phyloP scores from a whole-genome alignment of 176 grass and related monocot genomes.

The Phoenix roebelenii region DNA sequence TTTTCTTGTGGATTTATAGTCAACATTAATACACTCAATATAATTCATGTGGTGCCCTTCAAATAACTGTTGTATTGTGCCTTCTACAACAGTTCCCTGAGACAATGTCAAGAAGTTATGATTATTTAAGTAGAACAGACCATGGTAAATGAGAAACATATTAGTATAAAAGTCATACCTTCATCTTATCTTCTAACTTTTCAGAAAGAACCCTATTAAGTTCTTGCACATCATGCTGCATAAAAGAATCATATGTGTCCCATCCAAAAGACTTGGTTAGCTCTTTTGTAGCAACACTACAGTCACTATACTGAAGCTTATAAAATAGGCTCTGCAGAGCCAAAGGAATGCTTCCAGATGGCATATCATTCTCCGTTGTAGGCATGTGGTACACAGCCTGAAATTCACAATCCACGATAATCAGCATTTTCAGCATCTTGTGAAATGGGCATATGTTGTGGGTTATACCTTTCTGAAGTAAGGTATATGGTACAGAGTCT shows the following conservation, averaged over 20 bases:
- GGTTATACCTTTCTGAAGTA: constrained; percentile 19
- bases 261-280: constrained; percentile 16
- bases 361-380: constrained; percentile 18
- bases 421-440: not conserved
- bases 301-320: constrained; percentile 19
- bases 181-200: constrained; percentile 20
- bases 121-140: not conserved
- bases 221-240: constrained; percentile 20
- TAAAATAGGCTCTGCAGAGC: constrained; percentile 16
- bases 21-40: constrained; percentile 6
- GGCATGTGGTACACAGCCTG: constrained; percentile 22
- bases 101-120: not conserved
- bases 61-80: constrained; percentile 7
- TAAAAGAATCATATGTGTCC: constrained; percentile 18
- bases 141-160: not conserved
- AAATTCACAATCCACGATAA: not conserved
- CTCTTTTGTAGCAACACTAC: constrained; percentile 20
- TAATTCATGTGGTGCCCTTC: constrained; percentile 8
- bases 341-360: constrained; percentile 19
- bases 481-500: constrained; percentile 14
- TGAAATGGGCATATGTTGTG: not conserved
- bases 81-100: constrained; percentile 15
- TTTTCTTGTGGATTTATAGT: constrained; percentile 8
- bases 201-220: constrained; percentile 22
- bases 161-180: not conserved